Conservation (phyloP, 2,329 filamentous ascomycete species). For the Fusarium camptoceras region DNA sequence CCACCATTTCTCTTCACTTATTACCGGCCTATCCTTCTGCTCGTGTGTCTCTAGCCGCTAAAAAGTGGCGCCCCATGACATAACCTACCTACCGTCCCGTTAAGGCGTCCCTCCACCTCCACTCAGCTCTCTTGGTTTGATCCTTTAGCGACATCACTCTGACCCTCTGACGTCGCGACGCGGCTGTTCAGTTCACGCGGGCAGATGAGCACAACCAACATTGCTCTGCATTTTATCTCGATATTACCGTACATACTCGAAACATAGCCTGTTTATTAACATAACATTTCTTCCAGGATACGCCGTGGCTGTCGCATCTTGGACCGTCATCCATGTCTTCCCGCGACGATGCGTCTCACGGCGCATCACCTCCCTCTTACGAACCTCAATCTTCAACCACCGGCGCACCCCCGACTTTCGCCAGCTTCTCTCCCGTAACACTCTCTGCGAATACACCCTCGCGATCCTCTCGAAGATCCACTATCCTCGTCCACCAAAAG, state of each 20-base stretch:
- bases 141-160: constrained; percentile 30
- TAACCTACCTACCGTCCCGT: constrained; percentile 14
- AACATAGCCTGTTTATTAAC: constrained; percentile 33
- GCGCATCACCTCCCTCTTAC: constrained; percentile 51
- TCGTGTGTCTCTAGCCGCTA: constrained; percentile 9
- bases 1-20: neutral
- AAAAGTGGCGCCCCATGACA: constrained; percentile 44
- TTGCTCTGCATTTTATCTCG: constrained; percentile 2
- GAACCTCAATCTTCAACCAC: constrained; percentile 50
- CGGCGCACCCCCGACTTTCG: constrained; percentile 76
- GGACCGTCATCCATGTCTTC: constrained; percentile 53
- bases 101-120: constrained; percentile 4
- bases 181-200: constrained; percentile 27
- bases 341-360: constrained; percentile 52
- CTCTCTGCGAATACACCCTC: constrained; percentile 74
- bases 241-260: neutral
- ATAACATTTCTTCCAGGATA: constrained; percentile 47
- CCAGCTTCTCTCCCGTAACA: constrained; percentile 88
- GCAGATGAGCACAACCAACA: constrained; percentile 11
- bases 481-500: constrained; percentile 96
- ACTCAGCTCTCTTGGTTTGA: constrained; percentile 6
- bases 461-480: constrained; percentile 77
- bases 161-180: constrained; percentile 43
- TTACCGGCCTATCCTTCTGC: neutral
- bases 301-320: constrained; percentile 65